These are phyloP conservation scores for Suillus ampliporus DNA, from an alignment of 768 basidiomycete species.

Conservation along the genomic window DNA sequence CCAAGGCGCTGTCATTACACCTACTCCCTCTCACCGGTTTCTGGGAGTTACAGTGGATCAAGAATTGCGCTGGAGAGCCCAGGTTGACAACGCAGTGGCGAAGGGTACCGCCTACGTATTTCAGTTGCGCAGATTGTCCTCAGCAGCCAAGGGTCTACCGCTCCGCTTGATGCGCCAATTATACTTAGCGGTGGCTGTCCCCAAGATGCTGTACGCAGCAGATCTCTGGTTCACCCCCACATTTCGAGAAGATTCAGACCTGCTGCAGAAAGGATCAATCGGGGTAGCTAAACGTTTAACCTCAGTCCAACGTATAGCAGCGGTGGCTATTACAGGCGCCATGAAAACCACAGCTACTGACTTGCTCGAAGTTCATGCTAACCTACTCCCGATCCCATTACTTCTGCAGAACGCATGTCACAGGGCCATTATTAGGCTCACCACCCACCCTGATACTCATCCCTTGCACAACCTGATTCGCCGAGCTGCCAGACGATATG, in stretches of 20 bases:
- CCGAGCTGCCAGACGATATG: not conserved
- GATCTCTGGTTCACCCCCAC: slow-evolving; percentile 33
- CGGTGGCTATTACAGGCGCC: rapidly evolving
- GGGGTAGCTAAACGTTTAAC: rapidly evolving
- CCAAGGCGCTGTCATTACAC: not conserved
- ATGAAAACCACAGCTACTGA: rapidly evolving
- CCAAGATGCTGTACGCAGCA: slow-evolving; percentile 31
- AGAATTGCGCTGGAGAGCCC: slow-evolving; percentile 19
- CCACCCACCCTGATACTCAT: not conserved
- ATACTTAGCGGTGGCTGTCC: slow-evolving; percentile 28
- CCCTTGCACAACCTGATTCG: not conserved
- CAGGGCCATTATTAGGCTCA: not conserved
- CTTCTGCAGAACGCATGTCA: not conserved
- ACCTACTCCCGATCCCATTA: rapidly evolving
- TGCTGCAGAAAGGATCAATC: not conserved
- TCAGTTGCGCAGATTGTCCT: slow-evolving; percentile 12
- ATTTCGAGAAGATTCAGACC: rapidly evolving
- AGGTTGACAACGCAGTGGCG: slow-evolving; percentile 15
- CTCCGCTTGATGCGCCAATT: slow-evolving; percentile 24
- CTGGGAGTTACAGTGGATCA: slow-evolving; percentile 34
- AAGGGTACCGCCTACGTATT: not conserved
- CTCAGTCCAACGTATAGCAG: rapidly evolving
- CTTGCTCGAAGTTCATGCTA: not conserved
- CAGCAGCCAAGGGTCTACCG: slow-evolving; percentile 19
- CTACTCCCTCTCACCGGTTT: slow-evolving; percentile 21